Base-by-base conservation (phyloP, 2,329 filamentous ascomycete species). In the Fusarium luffae region DNA sequence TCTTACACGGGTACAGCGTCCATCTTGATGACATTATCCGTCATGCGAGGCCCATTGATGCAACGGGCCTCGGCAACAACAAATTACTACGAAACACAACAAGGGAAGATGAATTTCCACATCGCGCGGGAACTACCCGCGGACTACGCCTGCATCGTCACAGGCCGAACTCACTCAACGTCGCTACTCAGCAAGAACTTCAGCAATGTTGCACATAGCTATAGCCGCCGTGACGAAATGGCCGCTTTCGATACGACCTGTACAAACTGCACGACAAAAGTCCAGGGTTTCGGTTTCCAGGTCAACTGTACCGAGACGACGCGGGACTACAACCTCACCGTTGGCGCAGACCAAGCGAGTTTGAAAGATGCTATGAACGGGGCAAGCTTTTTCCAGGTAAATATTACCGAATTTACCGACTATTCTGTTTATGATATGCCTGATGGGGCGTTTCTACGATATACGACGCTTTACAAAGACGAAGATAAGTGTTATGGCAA, bases 131-230 rank as follows among this genome's bases (percentile, higher is more conserved):
- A 72, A 25, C 63, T 72, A 21, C 70, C 70, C 4, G 9, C 5
- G 0, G 28, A 72, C 48, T 72, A 72, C 9, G 67, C 54, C 8
- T 70, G 54, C 12, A 72, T 72, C 10, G 46, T 68, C 14, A 71
- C 67, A 7, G 70, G 70, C 1, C 67, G 70, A 3, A 59, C 34
- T 2, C 70, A 72, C 10, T 27, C 59, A 1, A 44, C 60, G 7
- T 72, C 70, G 1, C 19, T 72, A 2, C 44, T 72, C 2, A 72
- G 56, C 16, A 70, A 65, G 12, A 72, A 72, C 34, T 72, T 72
- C 13, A 72, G 70, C 27, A 43, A 68, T 2, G 41, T 72, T 12
- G 69, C 70, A 7, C 70, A 72, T 14, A 48, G n/a, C 19, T 72
- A 72, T 12, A 71, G 60, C 8, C 66, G 69, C 1, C 56, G 70